These are phyloP conservation scores for Protostelium mycophagum DNA, from an alignment of 78 protist species.

Conservation along the genomic window DNA sequence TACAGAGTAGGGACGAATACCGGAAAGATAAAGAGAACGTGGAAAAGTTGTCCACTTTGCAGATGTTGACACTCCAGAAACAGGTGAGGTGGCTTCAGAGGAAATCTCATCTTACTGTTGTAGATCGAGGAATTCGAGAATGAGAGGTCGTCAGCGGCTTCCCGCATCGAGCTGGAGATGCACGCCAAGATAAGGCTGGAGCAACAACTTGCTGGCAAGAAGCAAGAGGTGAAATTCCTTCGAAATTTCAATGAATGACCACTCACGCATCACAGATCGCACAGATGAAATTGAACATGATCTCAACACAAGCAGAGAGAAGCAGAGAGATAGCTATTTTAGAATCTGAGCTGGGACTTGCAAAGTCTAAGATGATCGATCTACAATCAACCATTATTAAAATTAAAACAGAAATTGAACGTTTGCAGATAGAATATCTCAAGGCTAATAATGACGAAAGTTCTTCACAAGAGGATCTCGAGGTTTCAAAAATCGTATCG, in stretches of 20 bases:
- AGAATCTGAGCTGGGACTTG: not conserved
- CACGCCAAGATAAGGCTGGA: not conserved
- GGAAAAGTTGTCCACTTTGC: not conserved
- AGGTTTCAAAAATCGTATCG: not conserved
- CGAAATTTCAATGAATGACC: not conserved
- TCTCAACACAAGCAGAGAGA: not conserved
- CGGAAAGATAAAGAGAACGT: not conserved
- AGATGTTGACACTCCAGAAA: not conserved
- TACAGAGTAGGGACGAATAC: not conserved
- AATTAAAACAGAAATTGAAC: not conserved
- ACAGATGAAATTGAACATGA: not conserved
- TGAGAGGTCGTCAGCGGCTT: not conserved
- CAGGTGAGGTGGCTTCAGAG: not conserved
- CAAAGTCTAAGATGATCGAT: not conserved
- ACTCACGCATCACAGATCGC: not conserved
- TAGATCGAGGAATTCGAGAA: not conserved
- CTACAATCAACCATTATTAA: not conserved
- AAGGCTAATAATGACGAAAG: not conserved
- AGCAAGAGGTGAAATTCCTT: not conserved
- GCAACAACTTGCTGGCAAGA: not conserved
- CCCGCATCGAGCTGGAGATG: not conserved
- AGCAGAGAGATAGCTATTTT: not conserved
- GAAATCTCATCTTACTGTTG: not conserved
- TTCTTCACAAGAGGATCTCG: not conserved
- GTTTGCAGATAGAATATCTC: not conserved